Conservation (phyloP, 257 asterid species). For the Solanum bulbocastanum region DNA sequence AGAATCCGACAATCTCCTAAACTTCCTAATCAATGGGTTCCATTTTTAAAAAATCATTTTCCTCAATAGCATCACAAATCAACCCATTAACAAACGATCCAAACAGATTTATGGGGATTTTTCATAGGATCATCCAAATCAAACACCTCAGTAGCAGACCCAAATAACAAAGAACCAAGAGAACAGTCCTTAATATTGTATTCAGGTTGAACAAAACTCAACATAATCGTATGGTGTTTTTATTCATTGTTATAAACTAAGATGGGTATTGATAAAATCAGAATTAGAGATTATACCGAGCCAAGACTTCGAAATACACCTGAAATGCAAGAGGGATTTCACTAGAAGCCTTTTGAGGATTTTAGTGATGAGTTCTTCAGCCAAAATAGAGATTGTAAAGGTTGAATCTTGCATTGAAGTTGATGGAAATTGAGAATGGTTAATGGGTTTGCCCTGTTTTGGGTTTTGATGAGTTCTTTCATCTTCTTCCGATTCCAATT, state of each 20-base stretch:
- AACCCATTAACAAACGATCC: slow-evolving; percentile 39
- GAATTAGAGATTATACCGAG: slow-evolving; percentile 22
- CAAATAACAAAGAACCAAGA: slow-evolving; percentile 23
- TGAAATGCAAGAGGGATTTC: slow-evolving; percentile 12
- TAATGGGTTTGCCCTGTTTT: not conserved
- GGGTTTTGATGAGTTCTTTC: too few species aligned
- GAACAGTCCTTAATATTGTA: not conserved
- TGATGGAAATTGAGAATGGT: too few species aligned
- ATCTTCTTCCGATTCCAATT: not conserved
- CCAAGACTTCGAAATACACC: slow-evolving; percentile 44
- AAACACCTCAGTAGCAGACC: slow-evolving; percentile 1
- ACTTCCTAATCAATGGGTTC: slow-evolving; percentile 37
- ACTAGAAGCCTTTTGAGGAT: slow-evolving; percentile 35
- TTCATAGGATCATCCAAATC: not conserved
- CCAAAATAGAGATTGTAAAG: slow-evolving; percentile 1
- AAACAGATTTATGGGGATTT: not conserved
- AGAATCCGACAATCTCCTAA: slow-evolving; percentile 23
- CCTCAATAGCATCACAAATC: slow-evolving; percentile 17
- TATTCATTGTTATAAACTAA: not conserved
- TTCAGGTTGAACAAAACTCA: not conserved
- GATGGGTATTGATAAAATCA: slow-evolving; percentile 22
- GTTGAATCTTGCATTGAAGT: not conserved
- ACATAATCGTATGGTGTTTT: not conserved
- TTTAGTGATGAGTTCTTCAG: slow-evolving; percentile 29
- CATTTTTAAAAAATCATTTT: slow-evolving; percentile 18